Percentiles rank a stretch among this genome's conserved stretches.
Evolutionary conservation across 78 protist species (phyloP).

Genomic region (Protostelium mycophagum): DNA sequence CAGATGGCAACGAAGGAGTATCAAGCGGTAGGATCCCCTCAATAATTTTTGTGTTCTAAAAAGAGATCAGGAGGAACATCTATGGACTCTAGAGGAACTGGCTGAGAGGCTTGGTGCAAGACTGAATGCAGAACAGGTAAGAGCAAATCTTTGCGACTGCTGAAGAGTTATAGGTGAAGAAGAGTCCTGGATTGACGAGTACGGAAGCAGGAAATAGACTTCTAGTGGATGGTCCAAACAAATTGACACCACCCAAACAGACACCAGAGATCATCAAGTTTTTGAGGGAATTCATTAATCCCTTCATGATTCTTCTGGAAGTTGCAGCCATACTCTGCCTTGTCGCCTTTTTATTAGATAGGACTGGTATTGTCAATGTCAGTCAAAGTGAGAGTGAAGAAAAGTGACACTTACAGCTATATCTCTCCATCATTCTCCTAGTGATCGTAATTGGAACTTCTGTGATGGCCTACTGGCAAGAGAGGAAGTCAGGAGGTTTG

Average conservation of each 20-base stretch:
- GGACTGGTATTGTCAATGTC: slow-evolving; percentile 14
- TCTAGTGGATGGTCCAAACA: slow-evolving; percentile 21
- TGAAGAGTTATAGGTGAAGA: no score
- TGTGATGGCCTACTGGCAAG: slow-evolving; percentile 79
- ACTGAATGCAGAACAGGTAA: neutral
- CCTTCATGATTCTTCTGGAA: slow-evolving; percentile 50
- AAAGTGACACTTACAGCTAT: slow-evolving; percentile 32
- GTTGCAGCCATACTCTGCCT: slow-evolving; percentile 48
- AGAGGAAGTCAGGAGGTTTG: slow-evolving; percentile 56
- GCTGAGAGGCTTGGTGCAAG: slow-evolving; percentile 14
- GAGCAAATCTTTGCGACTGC: no score
- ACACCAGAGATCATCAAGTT: slow-evolving; percentile 45
- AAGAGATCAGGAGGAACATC: slow-evolving; percentile 21
- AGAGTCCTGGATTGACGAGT: slow-evolving; percentile 21
- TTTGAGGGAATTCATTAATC: slow-evolving; percentile 19
- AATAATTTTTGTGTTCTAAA: neutral
- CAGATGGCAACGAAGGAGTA: neutral
- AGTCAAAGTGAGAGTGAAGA: neutral
- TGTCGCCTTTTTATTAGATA: slow-evolving; percentile 39
- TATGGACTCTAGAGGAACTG: slow-evolving; percentile 23
- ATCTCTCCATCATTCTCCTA: slow-evolving; percentile 83
- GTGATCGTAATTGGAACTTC: slow-evolving; percentile 86
- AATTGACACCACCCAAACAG: slow-evolving; percentile 54
- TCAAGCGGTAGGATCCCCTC: neutral
- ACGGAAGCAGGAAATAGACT: slow-evolving; percentile 13